Conservation (phyloP, 805 yeast genomes). For the Kazachstania taianensis region DNA sequence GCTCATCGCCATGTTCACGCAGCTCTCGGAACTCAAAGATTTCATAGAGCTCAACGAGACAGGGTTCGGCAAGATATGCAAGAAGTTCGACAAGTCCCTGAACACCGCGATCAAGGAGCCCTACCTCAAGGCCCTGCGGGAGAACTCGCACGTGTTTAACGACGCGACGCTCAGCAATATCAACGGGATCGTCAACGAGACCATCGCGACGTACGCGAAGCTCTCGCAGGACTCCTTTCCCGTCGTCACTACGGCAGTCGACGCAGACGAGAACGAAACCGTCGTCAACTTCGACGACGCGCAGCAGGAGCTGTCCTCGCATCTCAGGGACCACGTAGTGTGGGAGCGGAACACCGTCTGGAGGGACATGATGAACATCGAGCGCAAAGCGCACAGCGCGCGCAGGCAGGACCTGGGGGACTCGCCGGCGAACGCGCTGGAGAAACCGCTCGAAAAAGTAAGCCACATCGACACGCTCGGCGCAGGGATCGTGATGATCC, state of each 20-base stretch:
- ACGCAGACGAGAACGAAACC: neutral
- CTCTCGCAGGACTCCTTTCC: constrained; percentile 21
- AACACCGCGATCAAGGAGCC: constrained; percentile 48
- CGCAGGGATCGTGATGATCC: constrained; percentile 9
- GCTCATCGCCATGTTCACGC: constrained; percentile 55
- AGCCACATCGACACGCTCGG: constrained; percentile 11
- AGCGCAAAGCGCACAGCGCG: constrained; percentile 77
- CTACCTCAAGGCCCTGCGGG: constrained; percentile 42
- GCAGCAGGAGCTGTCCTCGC: constrained; percentile 37
- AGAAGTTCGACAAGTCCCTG: constrained; percentile 83
- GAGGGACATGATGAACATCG: constrained; percentile 91
- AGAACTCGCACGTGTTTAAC: constrained; percentile 45
- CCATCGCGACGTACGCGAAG: constrained; percentile 46
- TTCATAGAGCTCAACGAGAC: constrained; percentile 76
- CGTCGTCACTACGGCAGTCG: neutral
- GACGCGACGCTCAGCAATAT: constrained; percentile 38
- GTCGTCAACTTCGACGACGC: constrained; percentile 28
- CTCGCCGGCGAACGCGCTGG: neutral
- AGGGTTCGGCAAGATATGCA: constrained; percentile 82
- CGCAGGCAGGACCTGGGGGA: constrained; percentile 28
- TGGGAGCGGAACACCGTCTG: constrained; percentile 98
- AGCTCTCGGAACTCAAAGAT: constrained; percentile 72
- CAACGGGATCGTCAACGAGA: constrained; percentile 42
- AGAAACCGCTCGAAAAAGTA: constrained; percentile 8
- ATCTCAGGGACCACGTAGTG: constrained; percentile 82